Percentiles rank a stretch among this genome's conserved stretches.
phyloP scores from a whole-genome alignment of 352 stramenopile species.

The Phytophthora pini region DNA sequence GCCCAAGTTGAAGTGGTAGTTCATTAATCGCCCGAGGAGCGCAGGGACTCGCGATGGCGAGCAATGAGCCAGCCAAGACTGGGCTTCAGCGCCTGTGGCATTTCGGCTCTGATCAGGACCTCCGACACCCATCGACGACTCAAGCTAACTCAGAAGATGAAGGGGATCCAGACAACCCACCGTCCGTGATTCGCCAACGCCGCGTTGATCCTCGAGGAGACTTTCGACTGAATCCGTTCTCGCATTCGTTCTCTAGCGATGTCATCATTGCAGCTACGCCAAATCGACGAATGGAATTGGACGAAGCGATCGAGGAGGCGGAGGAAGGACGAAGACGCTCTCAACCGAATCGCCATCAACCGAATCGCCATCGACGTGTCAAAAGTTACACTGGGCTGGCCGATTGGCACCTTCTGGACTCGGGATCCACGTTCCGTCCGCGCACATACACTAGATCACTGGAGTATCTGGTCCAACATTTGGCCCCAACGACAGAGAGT shows the following conservation, averaged over 20 bases:
- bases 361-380: slow-evolving; percentile 46
- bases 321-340: slow-evolving; percentile 15
- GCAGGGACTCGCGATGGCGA: slow-evolving; percentile 9
- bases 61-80: slow-evolving; percentile 10
- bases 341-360: slow-evolving; percentile 31
- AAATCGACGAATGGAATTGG: slow-evolving; percentile 45
- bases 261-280: slow-evolving; percentile 48
- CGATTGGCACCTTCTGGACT: slow-evolving; percentile 34
- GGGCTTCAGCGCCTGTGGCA: slow-evolving; percentile 55
- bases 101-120: slow-evolving; percentile 45
- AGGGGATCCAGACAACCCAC: slow-evolving; percentile 8
- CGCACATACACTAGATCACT: slow-evolving; percentile 84
- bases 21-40: background rate
- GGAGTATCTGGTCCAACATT: slow-evolving; percentile 81
- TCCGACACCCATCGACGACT: slow-evolving; percentile 39
- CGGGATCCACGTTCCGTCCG: slow-evolving; percentile 38
- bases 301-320: slow-evolving; percentile 25
- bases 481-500: slow-evolving; percentile 55
- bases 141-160: slow-evolving; percentile 2
- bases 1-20: slow-evolving; percentile 27
- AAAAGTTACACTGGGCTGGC: slow-evolving; percentile 57
- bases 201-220: slow-evolving; percentile 24
- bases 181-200: slow-evolving; percentile 35
- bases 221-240: slow-evolving; percentile 30
- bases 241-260: slow-evolving; percentile 39